Evolutionary conservation across 305 asterid species (phyloP).

Genomic region (Fraxinus albicans): DNA sequence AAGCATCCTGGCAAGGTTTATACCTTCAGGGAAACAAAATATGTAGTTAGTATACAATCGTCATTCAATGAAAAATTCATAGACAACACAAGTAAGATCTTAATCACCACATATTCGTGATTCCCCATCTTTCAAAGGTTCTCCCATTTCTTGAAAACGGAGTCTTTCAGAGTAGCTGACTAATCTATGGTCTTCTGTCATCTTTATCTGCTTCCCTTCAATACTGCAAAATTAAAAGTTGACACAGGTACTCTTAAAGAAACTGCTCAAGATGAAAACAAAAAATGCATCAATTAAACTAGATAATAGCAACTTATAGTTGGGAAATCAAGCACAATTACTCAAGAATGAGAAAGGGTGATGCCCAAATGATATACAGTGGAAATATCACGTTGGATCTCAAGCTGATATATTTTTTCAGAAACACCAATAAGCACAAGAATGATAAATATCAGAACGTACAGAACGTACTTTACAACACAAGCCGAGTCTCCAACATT

Average conservation of each 20-base stretch:
- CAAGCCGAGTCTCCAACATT: constrained; percentile 99
- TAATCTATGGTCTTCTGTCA: constrained; percentile 96
- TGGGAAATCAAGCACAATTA: neutral
- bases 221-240: constrained; percentile 48
- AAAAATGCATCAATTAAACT: neutral
- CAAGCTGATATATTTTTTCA: neutral
- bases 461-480: constrained; percentile 70
- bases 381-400: neutral
- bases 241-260: constrained; percentile 2
- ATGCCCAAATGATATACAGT: neutral
- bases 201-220: constrained; percentile 79
- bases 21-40: constrained; percentile 45
- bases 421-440: constrained; percentile 8
- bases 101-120: constrained; percentile 82
- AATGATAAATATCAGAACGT: constrained; percentile 36
- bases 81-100: constrained; percentile 12
- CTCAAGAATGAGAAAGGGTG: neutral
- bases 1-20: constrained; percentile 95
- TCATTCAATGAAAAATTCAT: constrained; percentile 11
- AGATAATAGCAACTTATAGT: neutral
- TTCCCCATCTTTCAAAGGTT: constrained; percentile 90
- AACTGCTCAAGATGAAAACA: constrained; percentile 4
- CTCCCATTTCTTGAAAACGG: constrained; percentile 75
- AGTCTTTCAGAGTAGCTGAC: constrained; percentile 73
- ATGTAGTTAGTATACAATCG: constrained; percentile 16